These are phyloP conservation scores for Secale cereale DNA, from an alignment of 176 grass and related monocot genomes.

Conservation along the genomic window DNA sequence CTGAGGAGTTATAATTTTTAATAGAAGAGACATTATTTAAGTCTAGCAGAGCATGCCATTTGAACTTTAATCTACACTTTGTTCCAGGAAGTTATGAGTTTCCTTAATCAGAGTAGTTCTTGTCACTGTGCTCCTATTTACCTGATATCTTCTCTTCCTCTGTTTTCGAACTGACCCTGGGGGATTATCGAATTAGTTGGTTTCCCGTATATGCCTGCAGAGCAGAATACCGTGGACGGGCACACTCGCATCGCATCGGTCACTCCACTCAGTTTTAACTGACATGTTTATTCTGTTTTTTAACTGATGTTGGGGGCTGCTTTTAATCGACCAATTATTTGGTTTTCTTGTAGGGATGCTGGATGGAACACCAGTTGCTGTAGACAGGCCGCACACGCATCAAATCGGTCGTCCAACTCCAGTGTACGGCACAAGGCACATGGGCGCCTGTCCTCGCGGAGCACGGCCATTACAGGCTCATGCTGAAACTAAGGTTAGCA, in stretches of 20 bases:
- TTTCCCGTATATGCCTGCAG: slow-evolving; percentile 14
- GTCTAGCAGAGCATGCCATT: not conserved
- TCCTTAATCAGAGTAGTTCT: slow-evolving; percentile 12
- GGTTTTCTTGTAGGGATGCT: slow-evolving; percentile 1
- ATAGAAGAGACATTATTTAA: not conserved
- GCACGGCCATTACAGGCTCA: slow-evolving; percentile 17
- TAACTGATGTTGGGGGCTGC: slow-evolving; percentile 11
- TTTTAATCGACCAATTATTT: not conserved
- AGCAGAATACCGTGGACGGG: slow-evolving; percentile 7
- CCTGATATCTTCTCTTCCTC: not conserved
- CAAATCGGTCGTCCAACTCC: slow-evolving; percentile 5
- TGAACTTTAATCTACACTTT: not conserved
- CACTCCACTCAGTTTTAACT: not conserved
- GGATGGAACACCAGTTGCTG: slow-evolving; percentile 21
- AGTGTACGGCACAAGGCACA: slow-evolving; percentile 18
- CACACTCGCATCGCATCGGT: slow-evolving; percentile 15
- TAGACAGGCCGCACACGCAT: slow-evolving; percentile 8
- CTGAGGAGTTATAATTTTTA: not conserved
- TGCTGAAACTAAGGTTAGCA: slow-evolving; percentile 30
- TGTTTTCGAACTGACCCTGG: not conserved
- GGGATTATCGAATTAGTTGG: not conserved
- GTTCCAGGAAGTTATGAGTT: slow-evolving; percentile 2
- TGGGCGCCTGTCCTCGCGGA: slow-evolving; percentile 13
- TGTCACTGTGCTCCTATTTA: not conserved
- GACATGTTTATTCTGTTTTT: slow-evolving; percentile 19